These are phyloP conservation scores for Ogataea glucozyma DNA, from an alignment of 805 yeast genomes.

Conservation along the genomic window DNA sequence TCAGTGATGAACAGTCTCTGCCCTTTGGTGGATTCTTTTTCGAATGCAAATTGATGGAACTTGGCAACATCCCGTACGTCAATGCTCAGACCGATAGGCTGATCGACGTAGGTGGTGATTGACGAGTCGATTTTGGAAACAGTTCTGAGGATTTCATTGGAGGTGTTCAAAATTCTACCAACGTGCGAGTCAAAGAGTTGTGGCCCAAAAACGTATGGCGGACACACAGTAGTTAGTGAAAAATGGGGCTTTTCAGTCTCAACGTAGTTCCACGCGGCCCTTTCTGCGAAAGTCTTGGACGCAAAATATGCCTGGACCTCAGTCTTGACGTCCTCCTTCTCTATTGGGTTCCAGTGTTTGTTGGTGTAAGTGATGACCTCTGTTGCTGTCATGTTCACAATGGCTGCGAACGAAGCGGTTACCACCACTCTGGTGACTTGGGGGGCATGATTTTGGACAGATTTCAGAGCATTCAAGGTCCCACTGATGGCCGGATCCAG, in stretches of 20 bases:
- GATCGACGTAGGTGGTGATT: conserved; percentile 24
- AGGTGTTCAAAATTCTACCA: conserved; percentile 32
- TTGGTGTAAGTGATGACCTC: conserved; percentile 25
- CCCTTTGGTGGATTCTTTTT: conserved; percentile 21
- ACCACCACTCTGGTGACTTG: conserved; percentile 44
- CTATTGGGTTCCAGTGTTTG: conserved; percentile 37
- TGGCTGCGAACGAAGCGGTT: conserved; percentile 50
- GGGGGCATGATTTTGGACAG: conserved; percentile 40
- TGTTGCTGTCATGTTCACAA: conserved; percentile 34
- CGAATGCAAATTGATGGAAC: conserved; percentile 44
- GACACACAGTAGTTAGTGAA: conserved; percentile 34
- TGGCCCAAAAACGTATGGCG: conserved; percentile 43
- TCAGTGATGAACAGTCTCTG: conserved; percentile 33
- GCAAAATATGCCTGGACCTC: conserved; percentile 34
- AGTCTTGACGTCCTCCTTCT: conserved; percentile 28
- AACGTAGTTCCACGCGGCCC: conserved; percentile 42
- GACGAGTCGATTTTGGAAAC: conserved; percentile 25
- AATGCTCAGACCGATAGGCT: conserved; percentile 30
- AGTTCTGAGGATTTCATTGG: conserved; percentile 38
- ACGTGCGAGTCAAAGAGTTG: conserved; percentile 39
- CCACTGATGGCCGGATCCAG: conserved; percentile 51
- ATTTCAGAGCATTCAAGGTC: conserved; percentile 42
- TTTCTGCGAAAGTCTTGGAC: conserved; percentile 47
- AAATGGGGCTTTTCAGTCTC: conserved; percentile 36
- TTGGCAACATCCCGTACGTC: conserved; percentile 44